Evolutionary conservation across 495 filamentous ascomycete species (phyloP), one percentile per base, ranked within the genome.

Genomic region (Aspergillus affinis): DNA sequence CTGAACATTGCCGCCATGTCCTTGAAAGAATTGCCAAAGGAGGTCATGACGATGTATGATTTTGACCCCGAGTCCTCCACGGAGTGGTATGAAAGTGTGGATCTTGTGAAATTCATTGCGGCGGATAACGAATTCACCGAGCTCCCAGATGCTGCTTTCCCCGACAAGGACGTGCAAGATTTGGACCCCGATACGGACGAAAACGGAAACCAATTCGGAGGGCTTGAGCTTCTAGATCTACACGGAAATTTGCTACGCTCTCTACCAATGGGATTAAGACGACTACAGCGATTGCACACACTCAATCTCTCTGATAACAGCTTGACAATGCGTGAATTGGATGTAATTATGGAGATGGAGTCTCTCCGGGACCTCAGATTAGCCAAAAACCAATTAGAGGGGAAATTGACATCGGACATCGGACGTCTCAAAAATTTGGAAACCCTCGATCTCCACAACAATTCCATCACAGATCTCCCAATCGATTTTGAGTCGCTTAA

Each of bases 81-180:
- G 1, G 82, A 88, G 48, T 98, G 94, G 94, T 93, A 92, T 29
- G 93, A 98, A 73, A 88, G 88, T 55, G 92, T 99, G 15, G 95
- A 98, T 69, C 77, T 99, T n/a, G 87, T 88, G 9, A 86, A 89
- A 56, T 84, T 99, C 51, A 85, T 93, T 63, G 92, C 90, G 32
- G 93, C 94, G 13, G 93, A 97, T 69, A 98, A 99, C 69, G 92
- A 97, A 68, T 68, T 99, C 57, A 83, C 88, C 64, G 75, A 80
- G 36, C 80, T 99, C 27, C 76, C 82, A 18, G 90, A 93, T 48
- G 70, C 78, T 0, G 75, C 91, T 13, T 95, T 96, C 69, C 92
- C 92, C 0, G 90, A 95, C 61, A 74, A 82, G 23, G 83, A 88
- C 57, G 73, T 80, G 0, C 72, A 81, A 32, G 78, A 82, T 17